Percentiles rank a stretch among this genome's conserved stretches.
phyloP scores from a whole-genome alignment of 108 stramenopile species.

The Stephanodiscus triporus region DNA sequence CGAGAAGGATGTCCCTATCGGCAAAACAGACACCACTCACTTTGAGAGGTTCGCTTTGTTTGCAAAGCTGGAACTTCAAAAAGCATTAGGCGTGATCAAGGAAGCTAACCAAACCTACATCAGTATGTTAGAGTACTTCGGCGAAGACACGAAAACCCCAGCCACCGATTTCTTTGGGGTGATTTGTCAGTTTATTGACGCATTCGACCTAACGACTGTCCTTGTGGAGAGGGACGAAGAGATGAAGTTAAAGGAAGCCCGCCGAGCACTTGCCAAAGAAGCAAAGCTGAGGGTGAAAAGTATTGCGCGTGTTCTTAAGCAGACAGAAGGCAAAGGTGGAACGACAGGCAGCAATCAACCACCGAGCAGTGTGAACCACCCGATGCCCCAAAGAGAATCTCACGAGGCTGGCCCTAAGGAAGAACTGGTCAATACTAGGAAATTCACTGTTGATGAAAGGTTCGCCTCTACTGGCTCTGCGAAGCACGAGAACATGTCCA shows the following conservation, averaged over 20 bases:
- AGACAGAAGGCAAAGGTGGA: not conserved
- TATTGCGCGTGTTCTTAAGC: conserved; percentile 3
- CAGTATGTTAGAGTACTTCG: conserved; percentile 68
- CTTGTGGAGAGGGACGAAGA: conserved; percentile 61
- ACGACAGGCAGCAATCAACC: not conserved
- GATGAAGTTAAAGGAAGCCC: conserved; percentile 13
- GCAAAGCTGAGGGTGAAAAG: conserved; percentile 22
- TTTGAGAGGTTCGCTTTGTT: conserved; percentile 67
- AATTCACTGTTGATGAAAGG: not conserved
- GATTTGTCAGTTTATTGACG: conserved; percentile 59
- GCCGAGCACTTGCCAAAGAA: conserved; percentile 26
- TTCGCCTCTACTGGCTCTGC: not conserved
- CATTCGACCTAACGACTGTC: conserved; percentile 59
- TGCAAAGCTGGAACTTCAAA: conserved; percentile 49
- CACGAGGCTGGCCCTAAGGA: not conserved
- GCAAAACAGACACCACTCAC: conserved; percentile 53
- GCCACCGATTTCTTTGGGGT: conserved; percentile 79
- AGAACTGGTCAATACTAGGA: conserved; percentile 5
- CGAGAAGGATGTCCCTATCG: conserved; percentile 44
- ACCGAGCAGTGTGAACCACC: not conserved
- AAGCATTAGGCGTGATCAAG: conserved; percentile 44
- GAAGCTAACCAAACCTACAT: conserved; percentile 59
- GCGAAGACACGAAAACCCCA: conserved; percentile 80
- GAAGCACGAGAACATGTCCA: not conserved
- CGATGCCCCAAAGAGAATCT: not conserved